Evolutionary conservation across 2,329 filamentous ascomycete species (phyloP), one percentile per base, ranked within the genome.

Genomic region (Meredithiella fracta): DNA sequence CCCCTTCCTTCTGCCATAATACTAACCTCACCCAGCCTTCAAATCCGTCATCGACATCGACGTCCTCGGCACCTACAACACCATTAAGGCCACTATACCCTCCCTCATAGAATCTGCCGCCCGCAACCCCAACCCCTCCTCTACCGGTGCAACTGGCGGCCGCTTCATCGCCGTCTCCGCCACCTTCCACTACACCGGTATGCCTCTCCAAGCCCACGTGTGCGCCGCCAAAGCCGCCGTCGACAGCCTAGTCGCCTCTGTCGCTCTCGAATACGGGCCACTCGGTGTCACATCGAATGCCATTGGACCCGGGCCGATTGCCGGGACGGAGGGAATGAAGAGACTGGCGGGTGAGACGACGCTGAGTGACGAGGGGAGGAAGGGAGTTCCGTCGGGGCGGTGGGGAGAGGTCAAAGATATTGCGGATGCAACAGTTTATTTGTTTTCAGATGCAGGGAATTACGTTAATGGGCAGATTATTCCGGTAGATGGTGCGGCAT

Each of bases 11-110:
- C 20, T 54, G 20, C 3, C 22, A 40, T 31, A 25, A 22, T 15
- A 42, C 26, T 49, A 57, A 47, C 47, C 5, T 15, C 26, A 5
- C 2, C 26, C 40, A 61, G 92, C 87, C 2, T 94, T 98, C 80
- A 94, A 90, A 68, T 76, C 86, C 0, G 92, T 98, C 61, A 91
- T 97, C 64, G 92, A 97, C 60, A 98, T 98, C 64, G 92, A 97
- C 66, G 84, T 95, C 2, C 69, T 97, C 37, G 92, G 92, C 31
- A 94, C 86, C 15, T 98, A 86, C 72, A 94, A 97, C 72, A 95
- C 89, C 2, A 76, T 95, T 65, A 97, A 97, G 71, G 89, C 91
- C 2, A 92, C 88, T 1, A 72, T 96, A 34, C 87, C 88, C 0
- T 77, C 94, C 64, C 78, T 98, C 2, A 69, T 88, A 11, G 75